Percentiles rank a stretch among this genome's conserved stretches.
Conservation (phyloP, 495 filamentous ascomycete genomes). For the Astrothelium macrocarpum region DNA sequence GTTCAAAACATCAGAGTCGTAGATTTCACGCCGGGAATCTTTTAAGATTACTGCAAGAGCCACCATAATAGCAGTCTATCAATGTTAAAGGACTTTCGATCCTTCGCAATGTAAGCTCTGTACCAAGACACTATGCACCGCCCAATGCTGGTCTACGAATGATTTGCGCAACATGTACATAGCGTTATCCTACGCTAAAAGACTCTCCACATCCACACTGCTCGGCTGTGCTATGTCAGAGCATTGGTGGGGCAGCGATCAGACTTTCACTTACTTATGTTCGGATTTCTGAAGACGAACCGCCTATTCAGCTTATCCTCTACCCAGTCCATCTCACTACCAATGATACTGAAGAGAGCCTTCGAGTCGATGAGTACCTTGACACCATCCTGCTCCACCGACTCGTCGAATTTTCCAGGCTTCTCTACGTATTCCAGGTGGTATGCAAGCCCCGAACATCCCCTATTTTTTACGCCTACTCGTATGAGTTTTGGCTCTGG, state of each 20-base stretch:
- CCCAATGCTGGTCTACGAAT: not conserved
- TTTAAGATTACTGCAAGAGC: not conserved
- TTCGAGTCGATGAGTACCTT: slow-evolving; percentile 95
- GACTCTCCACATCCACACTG: slow-evolving; percentile 96
- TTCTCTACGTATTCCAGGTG: slow-evolving; percentile 92
- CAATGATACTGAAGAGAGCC: slow-evolving; percentile 93
- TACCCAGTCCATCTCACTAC: slow-evolving; percentile 98
- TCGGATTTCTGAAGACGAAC: slow-evolving; percentile 94
- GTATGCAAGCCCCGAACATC: slow-evolving; percentile 95
- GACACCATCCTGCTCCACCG: slow-evolving; percentile 91
- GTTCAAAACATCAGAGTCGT: slow-evolving; percentile 33
- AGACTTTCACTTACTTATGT: slow-evolving; percentile 98
- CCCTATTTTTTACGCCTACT: slow-evolving; percentile 86
- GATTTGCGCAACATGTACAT: not conserved
- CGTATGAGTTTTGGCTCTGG: slow-evolving; percentile 87
- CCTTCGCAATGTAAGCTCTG: not conserved
- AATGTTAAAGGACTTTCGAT: not conserved
- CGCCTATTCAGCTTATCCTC: slow-evolving; percentile 83
- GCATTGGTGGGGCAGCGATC: no score
- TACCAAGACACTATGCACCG: not conserved
- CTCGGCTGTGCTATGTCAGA: slow-evolving; percentile 55
- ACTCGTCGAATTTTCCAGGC: slow-evolving; percentile 76
- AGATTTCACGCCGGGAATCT: slow-evolving; percentile 34
- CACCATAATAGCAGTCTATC: no score
- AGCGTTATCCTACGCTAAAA: slow-evolving; percentile 63